Evolutionary conservation across 2,329 filamentous ascomycete genomes (phyloP), one percentile per base, ranked within the genome.

Genomic region (Fusarium sulawesiense): DNA sequence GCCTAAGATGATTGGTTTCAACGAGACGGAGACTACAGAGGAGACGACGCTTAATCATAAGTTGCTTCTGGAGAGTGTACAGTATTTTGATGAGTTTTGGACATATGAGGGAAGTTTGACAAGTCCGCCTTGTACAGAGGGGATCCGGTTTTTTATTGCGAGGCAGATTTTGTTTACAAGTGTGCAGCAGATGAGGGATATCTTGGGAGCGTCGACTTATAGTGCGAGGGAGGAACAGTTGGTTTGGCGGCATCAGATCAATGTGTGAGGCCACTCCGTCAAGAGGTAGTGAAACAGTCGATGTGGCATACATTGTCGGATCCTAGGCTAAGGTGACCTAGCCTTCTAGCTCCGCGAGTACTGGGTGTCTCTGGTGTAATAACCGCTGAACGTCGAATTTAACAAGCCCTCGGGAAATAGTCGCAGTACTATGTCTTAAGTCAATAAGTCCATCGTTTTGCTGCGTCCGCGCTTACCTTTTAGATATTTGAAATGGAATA

Each of bases 31-130:
- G 1, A 37, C 46, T 0, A 46, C 37, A 0, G 34, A 70, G 6
- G 49, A 60, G 32, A 4, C 27, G 14, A 57, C 56, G 0, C 27
- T 72, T 0, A 62, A 72, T 3, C 70, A 68, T 3, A 50, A 10
- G 0, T n/a, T 68, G 2, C 50, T 66, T 7, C n/a, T 72, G 2
- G 60, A 65, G n/a, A 68, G 66, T 14, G 70, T 68, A 0, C 23
- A 62, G 13, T 53, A 50, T 4, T 72, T 73, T 51, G 68, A 72
- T 7, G 70, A 72, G 40, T 72, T 72, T 3, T 72, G 70, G 70
- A 71, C 70, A 4, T 72, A 72, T 23, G 50, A 73, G 42, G 70
- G 70, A 0, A 72, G 70, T 13, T 49, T 72, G 66, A 72, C 70
- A 6, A 72, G 70, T 18, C 70, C 70, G 0, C 70, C 70, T 4